Evolutionary conservation across 2,329 filamentous ascomycete species (phyloP), one percentile per base, ranked within the genome.

Genomic region (Xylariales sp.): DNA sequence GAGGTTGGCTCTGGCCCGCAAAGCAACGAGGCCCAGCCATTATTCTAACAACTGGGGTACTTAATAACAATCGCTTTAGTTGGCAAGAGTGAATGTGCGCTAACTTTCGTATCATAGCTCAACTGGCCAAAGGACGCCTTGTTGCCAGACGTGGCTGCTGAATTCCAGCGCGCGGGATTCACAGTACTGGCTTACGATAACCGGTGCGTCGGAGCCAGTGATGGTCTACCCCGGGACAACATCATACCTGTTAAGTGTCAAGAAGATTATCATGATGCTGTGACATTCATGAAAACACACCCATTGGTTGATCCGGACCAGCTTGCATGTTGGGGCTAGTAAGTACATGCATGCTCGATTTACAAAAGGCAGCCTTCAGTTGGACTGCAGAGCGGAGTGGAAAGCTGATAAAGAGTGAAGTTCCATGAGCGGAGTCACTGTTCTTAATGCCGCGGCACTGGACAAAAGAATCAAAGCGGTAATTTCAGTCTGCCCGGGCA

Each of bases 211-310:
- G 64, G 64, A 0, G 23, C 36, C 5, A 66, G 63, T 27, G 63
- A 63, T 16, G 65, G 65, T 5, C 5, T 43, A 6, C 63, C 64
- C 2, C 55, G 63, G 11, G 60, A 62, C 32, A 51, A 66, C 5
- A 56, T 63, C 29, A 46, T 65, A 32, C 64, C 63, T 1, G 16
- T 39, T 15, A 47, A 54, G 29, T 47, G 61, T 28, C 47, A 56
- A 5, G 47, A 51, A 18, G 62, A 66, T 43, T 51, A 49, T 24
- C 48, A 45, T 25, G 58, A 61, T 29, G 57, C 57, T 50, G 64
- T 76, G 41, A 70, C 70, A 4, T 65, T 58, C 17, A 61, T 75
- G 40, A 68, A 67, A 53, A 53, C 66, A 6, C 42, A 63, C 11
- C 62, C 61, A 2, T 60, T 67, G 33, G 56, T 68, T 3, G 53